Evolutionary conservation across 2,329 filamentous ascomycete species (phyloP), one percentile per base, ranked within the genome.

Genomic region (Colletotrichum sp.): DNA sequence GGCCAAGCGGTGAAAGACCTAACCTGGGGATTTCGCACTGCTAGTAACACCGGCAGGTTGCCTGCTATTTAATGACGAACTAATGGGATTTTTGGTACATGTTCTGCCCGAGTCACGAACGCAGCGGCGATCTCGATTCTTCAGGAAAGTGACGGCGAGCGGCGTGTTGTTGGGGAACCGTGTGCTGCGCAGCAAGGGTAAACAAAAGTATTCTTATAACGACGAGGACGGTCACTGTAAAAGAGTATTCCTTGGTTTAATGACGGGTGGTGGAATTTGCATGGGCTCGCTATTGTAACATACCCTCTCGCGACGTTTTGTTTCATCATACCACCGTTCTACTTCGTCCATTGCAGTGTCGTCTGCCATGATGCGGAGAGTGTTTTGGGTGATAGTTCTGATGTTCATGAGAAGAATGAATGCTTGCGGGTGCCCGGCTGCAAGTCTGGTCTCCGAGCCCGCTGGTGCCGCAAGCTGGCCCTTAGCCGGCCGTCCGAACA

Each of bases 1-100:
- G 19, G 75, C 77, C 36, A 80, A 76, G 68, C 78, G 81, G 71
- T 81, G 66, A 80, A 59, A 57, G 61, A 25, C 16, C 59, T 13
- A 13, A 8, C 2, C 7, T 27, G 34, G 34, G 8, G n/a, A 39
- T 30, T 75, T 39, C 39, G 36, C 15, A 25, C 66, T 63, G 36
- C 48, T 13, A 63, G 36, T 28, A 72, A 63, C 22, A 22, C 15
- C 12, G 22, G 74, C 65, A 64, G 61, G n/a, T 39, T 76, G 61
- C 19, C 63, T 71, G 66, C 72, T 71, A 67, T 76, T 55, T 76
- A 76, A 76, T 76, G 74, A 76, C 52, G 60, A 76, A 75, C 30
- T 71, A 76, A 76, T 75, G 70, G 64, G 64, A 65, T 22, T 68
- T 60, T 61, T 48, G 70, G 74, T 52, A 74, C 70, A 74, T 55